Evolutionary conservation across 345 rosid species (phyloP).

Genomic region (Boechera divaricarpa): DNA sequence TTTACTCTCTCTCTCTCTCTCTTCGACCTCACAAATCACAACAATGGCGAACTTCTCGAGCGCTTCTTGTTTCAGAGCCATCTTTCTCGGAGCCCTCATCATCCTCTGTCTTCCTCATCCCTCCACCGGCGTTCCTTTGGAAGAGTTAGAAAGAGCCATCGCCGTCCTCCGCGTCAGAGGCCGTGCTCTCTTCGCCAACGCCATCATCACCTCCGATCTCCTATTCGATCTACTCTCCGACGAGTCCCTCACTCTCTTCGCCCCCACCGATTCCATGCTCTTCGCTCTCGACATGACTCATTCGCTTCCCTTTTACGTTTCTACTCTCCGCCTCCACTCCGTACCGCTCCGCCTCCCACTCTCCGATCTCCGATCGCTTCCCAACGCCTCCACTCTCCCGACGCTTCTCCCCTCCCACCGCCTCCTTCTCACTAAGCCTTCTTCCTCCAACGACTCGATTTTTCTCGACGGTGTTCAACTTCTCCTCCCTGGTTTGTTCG

Average conservation of each 20-base stretch:
- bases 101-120: constrained; percentile 35
- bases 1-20: constrained; percentile 9
- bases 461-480: constrained; percentile 42
- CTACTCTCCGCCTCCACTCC: constrained; percentile 54
- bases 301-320: constrained; percentile 48
- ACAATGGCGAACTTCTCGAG: constrained; percentile 32
- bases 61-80: constrained; percentile 29
- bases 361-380: constrained; percentile 45
- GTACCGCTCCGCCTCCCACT: constrained; percentile 52
- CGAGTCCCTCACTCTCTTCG: constrained; percentile 50
- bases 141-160: constrained; percentile 51
- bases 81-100: constrained; percentile 35
- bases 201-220: constrained; percentile 58
- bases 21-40: constrained; percentile 18
- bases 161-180: constrained; percentile 50
- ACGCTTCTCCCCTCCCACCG: constrained; percentile 50
- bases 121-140: constrained; percentile 42
- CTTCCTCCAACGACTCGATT: constrained; percentile 17
- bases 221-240: constrained; percentile 55
- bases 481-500: constrained; percentile 50
- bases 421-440: constrained; percentile 38
- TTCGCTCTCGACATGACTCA: constrained; percentile 58
- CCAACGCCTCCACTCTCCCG: constrained; percentile 45
- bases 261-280: constrained; percentile 52
- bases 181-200: constrained; percentile 59